A percentile compares a stretch with the other conserved stretches of the same genome.
These are phyloP conservation scores for Hericium coralloides DNA, from an alignment of 768 basidiomycete genomes.

Conservation along the genomic window DNA sequence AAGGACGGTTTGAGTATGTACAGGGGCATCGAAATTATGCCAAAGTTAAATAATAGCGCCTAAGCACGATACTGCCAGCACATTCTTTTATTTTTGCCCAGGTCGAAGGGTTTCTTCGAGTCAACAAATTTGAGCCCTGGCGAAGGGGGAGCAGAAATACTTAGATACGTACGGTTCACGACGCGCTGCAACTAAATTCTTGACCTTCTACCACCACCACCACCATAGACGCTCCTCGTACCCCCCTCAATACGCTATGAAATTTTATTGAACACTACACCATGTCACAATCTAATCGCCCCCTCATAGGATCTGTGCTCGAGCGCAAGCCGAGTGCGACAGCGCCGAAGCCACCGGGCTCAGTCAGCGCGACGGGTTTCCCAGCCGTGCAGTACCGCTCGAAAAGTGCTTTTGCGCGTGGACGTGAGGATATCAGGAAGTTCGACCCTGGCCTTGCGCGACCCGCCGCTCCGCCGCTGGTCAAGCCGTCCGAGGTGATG, in stretches of 20 bases:
- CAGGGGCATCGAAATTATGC: too few species aligned
- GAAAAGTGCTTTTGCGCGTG: constrained; percentile 29
- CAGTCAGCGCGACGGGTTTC: constrained; percentile 25
- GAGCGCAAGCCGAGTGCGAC: constrained; percentile 29
- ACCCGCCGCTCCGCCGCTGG: constrained; percentile 13
- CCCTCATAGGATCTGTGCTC: constrained; percentile 37
- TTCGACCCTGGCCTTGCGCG: constrained; percentile 9
- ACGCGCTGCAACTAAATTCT: too few species aligned
- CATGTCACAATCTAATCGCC: constrained; percentile 9
- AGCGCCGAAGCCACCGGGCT: constrained; percentile 17
- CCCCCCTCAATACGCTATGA: background rate
- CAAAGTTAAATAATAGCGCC: too few species aligned
- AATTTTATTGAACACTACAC: background rate
- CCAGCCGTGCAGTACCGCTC: constrained; percentile 33
- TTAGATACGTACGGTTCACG: too few species aligned
- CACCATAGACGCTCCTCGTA: background rate
- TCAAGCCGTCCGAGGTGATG: constrained; percentile 9
- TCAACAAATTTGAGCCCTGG: too few species aligned
- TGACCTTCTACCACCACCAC: too few species aligned
- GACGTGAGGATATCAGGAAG: constrained; percentile 18
- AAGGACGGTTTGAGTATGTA: too few species aligned
- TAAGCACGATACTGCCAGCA: too few species aligned
- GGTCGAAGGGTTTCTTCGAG: too few species aligned
- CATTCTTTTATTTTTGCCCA: too few species aligned
- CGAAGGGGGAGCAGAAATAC: too few species aligned